These are phyloP conservation scores for Zygosaccharomyces pseudobailii DNA, from an alignment of 1,139 yeast species.

Conservation along the genomic window DNA sequence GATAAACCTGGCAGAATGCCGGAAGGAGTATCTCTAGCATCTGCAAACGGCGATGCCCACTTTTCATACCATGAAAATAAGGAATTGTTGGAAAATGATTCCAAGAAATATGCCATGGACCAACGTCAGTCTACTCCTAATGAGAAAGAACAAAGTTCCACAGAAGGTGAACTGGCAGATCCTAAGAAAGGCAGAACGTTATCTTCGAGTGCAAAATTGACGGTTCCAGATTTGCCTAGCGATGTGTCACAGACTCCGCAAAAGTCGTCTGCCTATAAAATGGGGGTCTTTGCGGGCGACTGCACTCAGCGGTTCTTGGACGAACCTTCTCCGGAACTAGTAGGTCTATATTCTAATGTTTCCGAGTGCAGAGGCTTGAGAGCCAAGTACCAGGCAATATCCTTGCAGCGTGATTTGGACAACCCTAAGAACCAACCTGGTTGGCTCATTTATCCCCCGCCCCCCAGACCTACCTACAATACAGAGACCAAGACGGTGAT, in stretches of 20 bases:
- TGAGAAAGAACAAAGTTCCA: not conserved
- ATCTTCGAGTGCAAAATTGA: slow-evolving; percentile 26
- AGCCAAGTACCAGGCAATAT: slow-evolving; percentile 64
- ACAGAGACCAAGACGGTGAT: slow-evolving; percentile 56
- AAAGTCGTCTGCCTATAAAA: slow-evolving; percentile 34
- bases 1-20: slow-evolving; percentile 12
- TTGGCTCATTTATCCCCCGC: slow-evolving; percentile 89
- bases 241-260: not conserved
- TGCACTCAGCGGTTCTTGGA: slow-evolving; percentile 61
- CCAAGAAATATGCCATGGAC: slow-evolving; percentile 31
- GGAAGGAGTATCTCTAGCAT: slow-evolving; percentile 8
- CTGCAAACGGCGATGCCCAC: slow-evolving; percentile 20
- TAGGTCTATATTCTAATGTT: slow-evolving; percentile 66
- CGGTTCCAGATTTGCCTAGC: slow-evolving; percentile 29
- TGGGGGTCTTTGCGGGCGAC: slow-evolving; percentile 57
- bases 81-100: slow-evolving; percentile 29
- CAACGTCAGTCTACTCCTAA: slow-evolving; percentile 9
- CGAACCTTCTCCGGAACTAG: slow-evolving; percentile 62
- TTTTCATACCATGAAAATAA: slow-evolving; percentile 33
- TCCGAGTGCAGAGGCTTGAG: slow-evolving; percentile 69
- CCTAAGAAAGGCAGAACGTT: slow-evolving; percentile 19
- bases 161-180: not conserved
- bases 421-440: slow-evolving; percentile 71
- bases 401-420: slow-evolving; percentile 66
- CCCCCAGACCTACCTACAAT: slow-evolving; percentile 90